A percentile compares a stretch with the other conserved stretches of the same genome.
These are phyloP conservation scores for Patellifolia procumbens DNA, from an alignment of 179 eudicot species.

Conservation along the genomic window DNA sequence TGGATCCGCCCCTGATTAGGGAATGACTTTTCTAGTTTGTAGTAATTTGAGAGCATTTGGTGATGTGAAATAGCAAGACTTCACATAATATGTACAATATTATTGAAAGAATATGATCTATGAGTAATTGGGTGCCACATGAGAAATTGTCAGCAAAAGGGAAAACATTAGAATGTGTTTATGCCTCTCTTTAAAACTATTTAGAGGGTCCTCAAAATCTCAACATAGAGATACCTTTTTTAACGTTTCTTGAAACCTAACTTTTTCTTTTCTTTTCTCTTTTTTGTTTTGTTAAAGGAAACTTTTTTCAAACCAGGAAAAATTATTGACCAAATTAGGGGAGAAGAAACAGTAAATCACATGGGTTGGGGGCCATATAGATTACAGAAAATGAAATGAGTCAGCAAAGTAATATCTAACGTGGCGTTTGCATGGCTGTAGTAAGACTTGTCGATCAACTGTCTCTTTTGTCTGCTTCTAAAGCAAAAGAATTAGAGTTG, in stretches of 20 bases:
- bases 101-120: background rate
- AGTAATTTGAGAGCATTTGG: too few species aligned
- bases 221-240: constrained; percentile 18
- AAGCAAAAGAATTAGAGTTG: too few species aligned
- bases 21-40: too few species aligned
- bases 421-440: constrained; percentile 17
- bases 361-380: constrained; percentile 1
- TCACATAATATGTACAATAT: background rate
- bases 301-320: too few species aligned
- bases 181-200: background rate
- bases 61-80: too few species aligned
- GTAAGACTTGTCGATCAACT: constrained; percentile 14
- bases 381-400: background rate
- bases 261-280: background rate
- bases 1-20: too few species aligned
- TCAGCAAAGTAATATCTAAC: constrained; percentile 16
- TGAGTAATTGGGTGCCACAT: background rate
- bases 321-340: background rate
- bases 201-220: background rate
- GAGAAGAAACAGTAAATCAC: background rate
- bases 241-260: background rate
- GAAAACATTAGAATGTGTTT: background rate
- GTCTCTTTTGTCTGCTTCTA: constrained; percentile 8
- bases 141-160: constrained; percentile 3
- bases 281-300: too few species aligned